phyloP scores from a whole-genome alignment of 2,329 filamentous ascomycete species.

The Cytospora schulzeri region DNA sequence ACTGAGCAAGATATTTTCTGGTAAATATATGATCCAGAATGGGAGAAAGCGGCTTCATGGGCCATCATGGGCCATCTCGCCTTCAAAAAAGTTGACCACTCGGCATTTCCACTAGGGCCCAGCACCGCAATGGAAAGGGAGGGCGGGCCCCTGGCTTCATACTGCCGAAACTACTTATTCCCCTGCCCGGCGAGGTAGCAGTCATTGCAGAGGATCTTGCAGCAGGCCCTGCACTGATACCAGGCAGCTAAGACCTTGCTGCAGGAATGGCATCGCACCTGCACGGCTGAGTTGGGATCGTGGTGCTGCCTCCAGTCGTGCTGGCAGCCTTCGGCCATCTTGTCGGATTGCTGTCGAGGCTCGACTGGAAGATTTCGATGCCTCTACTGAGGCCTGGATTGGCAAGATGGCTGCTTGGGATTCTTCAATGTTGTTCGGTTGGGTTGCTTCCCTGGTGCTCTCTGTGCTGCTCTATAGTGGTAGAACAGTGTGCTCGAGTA shows the following conservation, averaged over 20 bases:
- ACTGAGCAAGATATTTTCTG: too few species aligned
- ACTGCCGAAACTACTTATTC: not conserved
- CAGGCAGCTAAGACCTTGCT: not conserved
- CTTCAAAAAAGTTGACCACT: too few species aligned
- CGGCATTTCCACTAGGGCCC: too few species aligned
- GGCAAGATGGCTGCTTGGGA: not conserved
- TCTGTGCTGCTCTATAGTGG: not conserved
- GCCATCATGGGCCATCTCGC: too few species aligned
- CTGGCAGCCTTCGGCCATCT: not conserved
- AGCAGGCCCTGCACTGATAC: not conserved
- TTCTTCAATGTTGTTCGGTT: too few species aligned
- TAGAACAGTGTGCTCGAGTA: not conserved
- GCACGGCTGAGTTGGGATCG: not conserved
- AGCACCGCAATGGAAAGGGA: too few species aligned
- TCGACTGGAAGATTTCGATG: not conserved
- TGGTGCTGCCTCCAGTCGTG: not conserved
- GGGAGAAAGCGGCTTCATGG: too few species aligned
- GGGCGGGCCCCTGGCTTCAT: not conserved
- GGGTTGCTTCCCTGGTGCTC: not conserved
- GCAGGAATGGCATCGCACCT: not conserved
- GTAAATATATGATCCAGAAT: too few species aligned
- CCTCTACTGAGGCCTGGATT: not conserved
- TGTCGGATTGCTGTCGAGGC: not conserved
- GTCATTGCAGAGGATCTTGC: not conserved
- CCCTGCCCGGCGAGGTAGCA: not conserved